Conservation (phyloP, 2,329 filamentous ascomycete genomes). For the Rasamsonia emersonii region DNA sequence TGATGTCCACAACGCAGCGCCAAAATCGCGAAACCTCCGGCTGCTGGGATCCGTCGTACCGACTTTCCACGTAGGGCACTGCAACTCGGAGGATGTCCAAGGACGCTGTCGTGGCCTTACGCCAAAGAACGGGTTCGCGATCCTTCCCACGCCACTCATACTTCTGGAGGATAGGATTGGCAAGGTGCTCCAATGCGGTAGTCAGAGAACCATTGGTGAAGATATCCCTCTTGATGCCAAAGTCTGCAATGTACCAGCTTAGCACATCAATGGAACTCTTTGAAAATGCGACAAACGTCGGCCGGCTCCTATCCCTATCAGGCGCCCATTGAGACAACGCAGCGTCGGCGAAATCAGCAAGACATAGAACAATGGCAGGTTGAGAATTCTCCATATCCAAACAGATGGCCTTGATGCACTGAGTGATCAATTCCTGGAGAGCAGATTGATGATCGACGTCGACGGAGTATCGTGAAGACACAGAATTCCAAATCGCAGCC, state of each 20-base stretch:
- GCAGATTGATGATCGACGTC: conserved; percentile 31
- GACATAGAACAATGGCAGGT: conserved; percentile 28
- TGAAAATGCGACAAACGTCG: conserved; percentile 83
- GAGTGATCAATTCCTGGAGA: conserved; percentile 26
- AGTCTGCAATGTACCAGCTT: conserved; percentile 31
- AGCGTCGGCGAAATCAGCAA: conserved; percentile 62
- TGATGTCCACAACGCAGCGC: conserved; percentile 56
- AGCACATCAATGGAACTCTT: conserved; percentile 70
- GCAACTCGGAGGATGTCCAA: conserved; percentile 60
- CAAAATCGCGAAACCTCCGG: conserved; percentile 54
- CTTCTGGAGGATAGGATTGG: conserved; percentile 65
- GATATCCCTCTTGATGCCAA: conserved; percentile 52
- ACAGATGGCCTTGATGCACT: conserved; percentile 28
- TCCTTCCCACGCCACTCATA: conserved; percentile 68
- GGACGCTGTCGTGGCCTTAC: conserved; percentile 62
- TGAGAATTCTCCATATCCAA: conserved; percentile 29
- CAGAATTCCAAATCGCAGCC: conserved; percentile 64
- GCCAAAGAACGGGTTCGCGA: conserved; percentile 67
- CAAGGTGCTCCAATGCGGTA: conserved; percentile 57
- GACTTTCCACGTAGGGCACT: conserved; percentile 51
- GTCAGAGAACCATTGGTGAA: conserved; percentile 61
- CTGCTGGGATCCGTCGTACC: conserved; percentile 20
- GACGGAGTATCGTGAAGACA: conserved; percentile 29
- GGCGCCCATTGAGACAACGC: conserved; percentile 35
- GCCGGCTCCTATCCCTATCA: conserved; percentile 40